Percentiles rank a stretch among this genome's conserved stretches.
These are phyloP conservation scores for Lactifluus pinguis DNA, from an alignment of 768 basidiomycete species.

Conservation along the genomic window DNA sequence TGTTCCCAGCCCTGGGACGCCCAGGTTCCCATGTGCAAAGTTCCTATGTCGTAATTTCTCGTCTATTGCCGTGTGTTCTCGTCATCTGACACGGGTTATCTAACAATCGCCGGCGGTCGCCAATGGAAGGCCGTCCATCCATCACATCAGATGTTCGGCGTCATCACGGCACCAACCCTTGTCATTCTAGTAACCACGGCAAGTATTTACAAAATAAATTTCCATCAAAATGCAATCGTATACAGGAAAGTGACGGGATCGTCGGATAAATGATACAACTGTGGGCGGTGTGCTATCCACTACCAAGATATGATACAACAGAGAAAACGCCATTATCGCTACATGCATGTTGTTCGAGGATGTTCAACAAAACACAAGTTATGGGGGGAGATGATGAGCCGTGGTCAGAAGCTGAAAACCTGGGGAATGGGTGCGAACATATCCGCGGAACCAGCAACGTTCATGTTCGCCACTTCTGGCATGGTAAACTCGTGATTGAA, in stretches of 20 bases:
- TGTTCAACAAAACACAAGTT: conserved; percentile 6
- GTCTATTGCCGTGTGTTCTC: neutral
- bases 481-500: conserved; percentile 6
- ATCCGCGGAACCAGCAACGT: conserved; percentile 3
- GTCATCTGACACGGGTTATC: conserved; percentile 13
- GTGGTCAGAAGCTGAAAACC: conserved; percentile 8
- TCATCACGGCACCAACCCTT: conserved; percentile 1
- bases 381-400: neutral
- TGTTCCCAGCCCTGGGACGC: conserved; percentile 1
- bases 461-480: neutral
- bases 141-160: conserved; percentile 8
- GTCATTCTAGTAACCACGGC: conserved; percentile 6
- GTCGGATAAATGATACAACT: conserved; percentile 18
- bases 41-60: neutral
- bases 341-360: conserved; percentile 8
- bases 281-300: conserved; percentile 6
- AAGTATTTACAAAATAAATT: conserved; percentile 20
- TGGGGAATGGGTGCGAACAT: conserved; percentile 2
- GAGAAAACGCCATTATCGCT: conserved; percentile 14
- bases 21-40: conserved; percentile 5
- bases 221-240: conserved; percentile 5
- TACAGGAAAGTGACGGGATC: neutral
- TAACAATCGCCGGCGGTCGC: neutral
- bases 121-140: neutral
- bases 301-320: conserved; percentile 18